Conservation (phyloP, 2,329 filamentous ascomycete genomes). For the Verruconis gallopava region DNA sequence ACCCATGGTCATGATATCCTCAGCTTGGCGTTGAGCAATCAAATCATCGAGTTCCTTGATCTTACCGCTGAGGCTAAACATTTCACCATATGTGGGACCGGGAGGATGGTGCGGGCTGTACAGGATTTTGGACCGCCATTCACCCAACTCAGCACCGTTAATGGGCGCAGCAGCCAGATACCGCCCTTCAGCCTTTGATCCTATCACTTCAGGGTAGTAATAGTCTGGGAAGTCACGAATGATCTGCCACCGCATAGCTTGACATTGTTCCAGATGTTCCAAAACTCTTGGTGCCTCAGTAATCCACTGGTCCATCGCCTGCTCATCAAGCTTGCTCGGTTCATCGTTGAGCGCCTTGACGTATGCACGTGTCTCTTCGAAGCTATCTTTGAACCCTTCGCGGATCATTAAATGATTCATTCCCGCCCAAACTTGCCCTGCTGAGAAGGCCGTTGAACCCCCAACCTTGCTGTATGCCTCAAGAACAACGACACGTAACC, state of each 20-base stretch:
- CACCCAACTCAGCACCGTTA: not conserved
- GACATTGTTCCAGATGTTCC: not conserved
- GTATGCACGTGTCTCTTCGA: slow-evolving; percentile 1
- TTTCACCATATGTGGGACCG: not conserved
- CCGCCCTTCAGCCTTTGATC: not conserved
- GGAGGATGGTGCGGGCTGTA: not conserved
- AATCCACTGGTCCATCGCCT: not conserved
- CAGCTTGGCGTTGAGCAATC: not conserved
- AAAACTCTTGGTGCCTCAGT: not conserved
- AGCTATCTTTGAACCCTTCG: not conserved
- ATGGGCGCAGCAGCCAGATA: not conserved
- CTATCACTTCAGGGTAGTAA: not conserved
- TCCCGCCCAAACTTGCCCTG: not conserved
- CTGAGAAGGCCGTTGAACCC: not conserved
- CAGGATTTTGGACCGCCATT: not conserved
- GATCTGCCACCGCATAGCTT: not conserved
- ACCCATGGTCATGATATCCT: not conserved
- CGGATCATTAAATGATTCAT: slow-evolving; percentile 1
- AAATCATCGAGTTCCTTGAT: not conserved
- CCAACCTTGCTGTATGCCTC: slow-evolving; percentile 2
- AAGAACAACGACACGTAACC: not conserved
- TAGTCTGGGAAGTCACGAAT: not conserved
- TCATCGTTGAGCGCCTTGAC: slow-evolving; percentile 3
- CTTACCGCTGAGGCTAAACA: not conserved
- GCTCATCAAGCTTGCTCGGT: not conserved